These are phyloP conservation scores for Bathelium albidoporum DNA, from an alignment of 495 filamentous ascomycete species.

Conservation along the genomic window DNA sequence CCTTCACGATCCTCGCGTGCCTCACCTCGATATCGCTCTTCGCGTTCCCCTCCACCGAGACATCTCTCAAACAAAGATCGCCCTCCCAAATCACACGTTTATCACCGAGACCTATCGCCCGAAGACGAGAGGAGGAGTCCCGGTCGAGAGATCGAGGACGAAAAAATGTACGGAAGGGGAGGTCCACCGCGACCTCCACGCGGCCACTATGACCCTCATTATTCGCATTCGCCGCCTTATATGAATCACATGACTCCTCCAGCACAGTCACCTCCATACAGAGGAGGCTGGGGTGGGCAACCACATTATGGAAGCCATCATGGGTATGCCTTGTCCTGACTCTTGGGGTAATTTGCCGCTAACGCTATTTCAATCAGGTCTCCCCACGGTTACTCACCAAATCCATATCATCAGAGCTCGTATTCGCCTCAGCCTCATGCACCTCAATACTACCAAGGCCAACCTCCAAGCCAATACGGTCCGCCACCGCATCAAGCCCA, in stretches of 20 bases:
- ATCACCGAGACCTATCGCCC: background rate
- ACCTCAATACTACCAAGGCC: conserved; percentile 45
- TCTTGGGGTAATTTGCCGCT: conserved; percentile 2
- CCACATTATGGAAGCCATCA: conserved; percentile 49
- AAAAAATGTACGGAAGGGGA: conserved; percentile 2
- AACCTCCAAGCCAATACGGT: conserved; percentile 43
- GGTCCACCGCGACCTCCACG: conserved; percentile 15
- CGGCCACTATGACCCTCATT: conserved; percentile 10
- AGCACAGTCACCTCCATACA: conserved; percentile 56
- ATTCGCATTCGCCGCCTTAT: conserved; percentile 25
- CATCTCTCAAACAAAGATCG: background rate
- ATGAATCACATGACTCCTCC: conserved; percentile 38
- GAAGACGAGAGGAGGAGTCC: background rate
- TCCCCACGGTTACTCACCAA: conserved; percentile 30
- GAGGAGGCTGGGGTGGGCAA: conserved; percentile 47
- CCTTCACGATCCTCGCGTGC: background rate
- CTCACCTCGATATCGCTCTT: background rate
- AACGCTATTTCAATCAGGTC: conserved; percentile 24
- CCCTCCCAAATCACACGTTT: background rate
- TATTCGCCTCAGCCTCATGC: conserved; percentile 35
- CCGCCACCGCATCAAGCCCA: conserved; percentile 43
- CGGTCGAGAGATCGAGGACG: background rate
- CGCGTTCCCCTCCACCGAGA: conserved; percentile 2
- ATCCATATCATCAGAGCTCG: conserved; percentile 43
- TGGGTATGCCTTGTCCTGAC: conserved; percentile 39